These are phyloP conservation scores for Sanguinoderma infundibulare DNA, from an alignment of 1,284 basidiomycete species.

Conservation along the genomic window DNA sequence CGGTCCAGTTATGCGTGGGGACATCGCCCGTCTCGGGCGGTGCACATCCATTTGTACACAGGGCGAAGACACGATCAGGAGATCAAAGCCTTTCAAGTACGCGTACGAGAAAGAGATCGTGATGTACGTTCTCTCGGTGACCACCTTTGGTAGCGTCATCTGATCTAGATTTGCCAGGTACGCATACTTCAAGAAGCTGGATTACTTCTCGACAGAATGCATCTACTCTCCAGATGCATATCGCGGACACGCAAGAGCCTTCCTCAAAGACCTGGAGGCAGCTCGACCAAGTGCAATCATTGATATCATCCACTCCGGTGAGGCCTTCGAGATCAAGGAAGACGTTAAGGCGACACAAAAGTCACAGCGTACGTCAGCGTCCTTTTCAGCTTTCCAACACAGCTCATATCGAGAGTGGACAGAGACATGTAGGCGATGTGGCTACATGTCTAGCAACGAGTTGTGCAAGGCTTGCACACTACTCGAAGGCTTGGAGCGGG, in stretches of 20 bases:
- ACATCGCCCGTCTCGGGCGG: conserved; percentile 91
- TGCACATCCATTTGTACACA: conserved; percentile 95
- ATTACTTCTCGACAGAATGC: conserved; percentile 99
- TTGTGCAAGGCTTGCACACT: conserved; percentile 93
- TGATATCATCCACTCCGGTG: conserved; percentile 97
- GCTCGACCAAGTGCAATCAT: conserved; percentile 94
- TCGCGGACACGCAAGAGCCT: conserved; percentile 92
- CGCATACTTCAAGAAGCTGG: conserved; percentile 97
- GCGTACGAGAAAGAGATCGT: conserved; percentile 99
- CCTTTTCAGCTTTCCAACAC: neutral
- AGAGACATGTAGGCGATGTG: conserved; percentile 91
- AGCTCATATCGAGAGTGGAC: conserved; percentile 10
- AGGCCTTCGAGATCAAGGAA: conserved; percentile 83
- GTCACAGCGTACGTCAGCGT: conserved; percentile 59
- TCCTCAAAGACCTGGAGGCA: conserved; percentile 95
- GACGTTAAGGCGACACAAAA: conserved; percentile 81
- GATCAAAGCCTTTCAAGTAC: conserved; percentile 99
- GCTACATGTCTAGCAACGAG: conserved; percentile 92
- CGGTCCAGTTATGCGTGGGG: conserved; percentile 89
- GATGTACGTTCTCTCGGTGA: conserved; percentile 69
- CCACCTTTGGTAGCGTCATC: no score
- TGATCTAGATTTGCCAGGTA: conserved; percentile 64
- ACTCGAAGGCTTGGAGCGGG: conserved; percentile 89
- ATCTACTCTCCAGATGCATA: conserved; percentile 99
- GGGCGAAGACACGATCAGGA: conserved; percentile 92